These are phyloP conservation scores for Athelia sp. DNA, from an alignment of 1,284 basidiomycete species.

Conservation along the genomic window DNA sequence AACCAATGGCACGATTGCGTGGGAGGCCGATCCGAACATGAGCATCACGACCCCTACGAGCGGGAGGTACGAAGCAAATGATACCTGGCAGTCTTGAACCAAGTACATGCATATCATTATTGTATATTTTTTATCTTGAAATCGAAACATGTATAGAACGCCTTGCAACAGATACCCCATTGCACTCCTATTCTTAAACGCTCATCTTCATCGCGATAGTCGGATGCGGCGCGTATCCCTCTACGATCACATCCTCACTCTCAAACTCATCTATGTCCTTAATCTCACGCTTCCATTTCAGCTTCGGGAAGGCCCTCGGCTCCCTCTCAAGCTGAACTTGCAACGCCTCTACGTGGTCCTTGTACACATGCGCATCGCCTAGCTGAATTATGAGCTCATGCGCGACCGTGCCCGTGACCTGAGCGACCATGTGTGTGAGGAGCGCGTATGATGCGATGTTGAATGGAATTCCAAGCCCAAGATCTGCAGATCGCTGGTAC, in stretches of 20 bases:
- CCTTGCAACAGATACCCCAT: no score
- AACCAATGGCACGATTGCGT: constrained; percentile 26
- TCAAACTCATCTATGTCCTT: constrained; percentile 82
- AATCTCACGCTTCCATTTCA: constrained; percentile 64
- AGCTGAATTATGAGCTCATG: constrained; percentile 91
- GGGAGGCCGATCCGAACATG: constrained; percentile 25
- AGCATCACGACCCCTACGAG: constrained; percentile 15
- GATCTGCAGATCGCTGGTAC: constrained; percentile 97
- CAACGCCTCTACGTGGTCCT: constrained; percentile 87
- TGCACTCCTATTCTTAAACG: constrained; percentile 42
- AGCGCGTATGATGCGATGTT: constrained; percentile 98
- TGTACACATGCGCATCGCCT: constrained; percentile 96
- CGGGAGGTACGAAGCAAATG: constrained; percentile 10
- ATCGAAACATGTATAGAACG: no score
- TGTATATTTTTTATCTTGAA: neutral
- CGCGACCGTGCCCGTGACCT: constrained; percentile 82
- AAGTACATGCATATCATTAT: no score
- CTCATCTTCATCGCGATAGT: constrained; percentile 98
- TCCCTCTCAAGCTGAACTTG: constrained; percentile 76
- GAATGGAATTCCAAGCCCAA: constrained; percentile 96
- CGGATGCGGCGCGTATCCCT: constrained; percentile 83
- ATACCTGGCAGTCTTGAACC: constrained; percentile 10
- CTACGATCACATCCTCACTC: constrained; percentile 79
- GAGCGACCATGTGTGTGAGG: constrained; percentile 95
- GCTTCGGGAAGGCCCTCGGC: constrained; percentile 81